Percentiles rank a stretch among this genome's conserved stretches.
Conservation (phyloP, 1,139 yeast species). For the Hansenula lynferdii region DNA sequence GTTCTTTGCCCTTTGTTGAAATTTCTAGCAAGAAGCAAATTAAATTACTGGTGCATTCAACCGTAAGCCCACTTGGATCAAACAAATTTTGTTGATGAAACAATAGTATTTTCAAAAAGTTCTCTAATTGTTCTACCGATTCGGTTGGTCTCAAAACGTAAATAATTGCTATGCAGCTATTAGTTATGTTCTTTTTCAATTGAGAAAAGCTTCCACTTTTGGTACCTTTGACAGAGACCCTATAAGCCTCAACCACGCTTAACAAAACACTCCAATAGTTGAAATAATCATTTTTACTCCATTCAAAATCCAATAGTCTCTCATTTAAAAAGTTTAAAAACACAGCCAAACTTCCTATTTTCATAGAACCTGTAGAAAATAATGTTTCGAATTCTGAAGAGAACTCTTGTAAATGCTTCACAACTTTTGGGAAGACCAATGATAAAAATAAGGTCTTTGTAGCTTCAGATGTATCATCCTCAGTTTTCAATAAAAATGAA, state of each 20-base stretch:
- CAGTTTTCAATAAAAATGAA: slow-evolving; percentile 11
- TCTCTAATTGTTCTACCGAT: slow-evolving; percentile 21
- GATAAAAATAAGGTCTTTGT: slow-evolving; percentile 15
- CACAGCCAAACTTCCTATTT: slow-evolving; percentile 16
- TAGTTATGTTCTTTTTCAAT: slow-evolving; percentile 12
- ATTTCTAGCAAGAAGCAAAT: slow-evolving; percentile 22
- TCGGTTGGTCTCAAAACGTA: slow-evolving; percentile 15
- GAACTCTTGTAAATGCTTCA: slow-evolving; percentile 22
- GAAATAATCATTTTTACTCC: slow-evolving; percentile 22
- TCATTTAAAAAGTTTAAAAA: slow-evolving; percentile 14
- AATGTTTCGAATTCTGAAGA: slow-evolving; percentile 19
- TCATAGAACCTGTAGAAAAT: slow-evolving; percentile 13
- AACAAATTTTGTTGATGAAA: slow-evolving; percentile 42
- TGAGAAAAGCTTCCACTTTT: slow-evolving; percentile 13
- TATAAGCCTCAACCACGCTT: slow-evolving; percentile 15
- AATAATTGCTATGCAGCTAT: slow-evolving; percentile 8
- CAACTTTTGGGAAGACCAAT: slow-evolving; percentile 23
- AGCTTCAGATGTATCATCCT: slow-evolving; percentile 6
- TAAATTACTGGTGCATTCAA: slow-evolving; percentile 30
- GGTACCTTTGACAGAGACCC: slow-evolving; percentile 10
- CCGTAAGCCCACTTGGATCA: slow-evolving; percentile 29
- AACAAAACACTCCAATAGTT: slow-evolving; percentile 18
- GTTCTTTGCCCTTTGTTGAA: slow-evolving; percentile 12
- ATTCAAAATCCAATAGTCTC: slow-evolving; percentile 18
- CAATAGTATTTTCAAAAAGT: slow-evolving; percentile 26